Base-by-base conservation (phyloP, 2,329 filamentous ascomycete genomes). In the Arthrobotrys iridis region DNA sequence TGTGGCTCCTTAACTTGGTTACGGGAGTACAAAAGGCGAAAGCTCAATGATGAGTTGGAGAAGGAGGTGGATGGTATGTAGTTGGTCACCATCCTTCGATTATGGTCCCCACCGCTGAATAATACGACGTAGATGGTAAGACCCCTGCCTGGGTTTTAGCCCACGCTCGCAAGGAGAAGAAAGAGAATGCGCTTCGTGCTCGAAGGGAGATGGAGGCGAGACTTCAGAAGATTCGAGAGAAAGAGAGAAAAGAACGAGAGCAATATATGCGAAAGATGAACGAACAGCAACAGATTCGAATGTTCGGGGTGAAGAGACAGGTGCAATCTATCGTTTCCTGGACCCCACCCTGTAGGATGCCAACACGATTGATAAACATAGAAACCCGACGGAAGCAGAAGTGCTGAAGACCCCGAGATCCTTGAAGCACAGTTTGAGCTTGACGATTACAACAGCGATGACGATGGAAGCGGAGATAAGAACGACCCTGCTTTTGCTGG, bases 1-100 rank as follows among this genome's bases (percentile, higher is more conserved):
- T 97, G 93, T 81, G 91, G 90, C 41, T 90, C 93, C 4, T 82
- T 97, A 79, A 96, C 93, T 1, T 97, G 93, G 93, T 85, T 97
- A n/a, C 89, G 93, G 52, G 88, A 92, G 67, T 88, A 93, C 82
- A 94, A 96, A 64, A 64, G 77, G 24, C 58, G 72, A 48, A 55
- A 72, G 11, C 59, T 70, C 2, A 71, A 71, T 28, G 58, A 74
- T 13, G 26, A 46, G 28, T n/a, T 71, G n/a, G 24, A 45, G 11
- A 18, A 50, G 13, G 74, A 68, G 15, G 35, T 28, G 20, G 50
- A 76, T 78, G 63, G 79, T 33, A 62, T 37, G 13, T 8, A 8
- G 15, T 55, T 22, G 48, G 2, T 26, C 13, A 8, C 5, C 10
- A 10, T 64, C 30, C 26, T 26, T 13, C 10, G 22, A 15, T 11